These are phyloP conservation scores for Cutaneotrichosporon sp. DNA, from an alignment of 1,284 basidiomycete species.

Conservation along the genomic window DNA sequence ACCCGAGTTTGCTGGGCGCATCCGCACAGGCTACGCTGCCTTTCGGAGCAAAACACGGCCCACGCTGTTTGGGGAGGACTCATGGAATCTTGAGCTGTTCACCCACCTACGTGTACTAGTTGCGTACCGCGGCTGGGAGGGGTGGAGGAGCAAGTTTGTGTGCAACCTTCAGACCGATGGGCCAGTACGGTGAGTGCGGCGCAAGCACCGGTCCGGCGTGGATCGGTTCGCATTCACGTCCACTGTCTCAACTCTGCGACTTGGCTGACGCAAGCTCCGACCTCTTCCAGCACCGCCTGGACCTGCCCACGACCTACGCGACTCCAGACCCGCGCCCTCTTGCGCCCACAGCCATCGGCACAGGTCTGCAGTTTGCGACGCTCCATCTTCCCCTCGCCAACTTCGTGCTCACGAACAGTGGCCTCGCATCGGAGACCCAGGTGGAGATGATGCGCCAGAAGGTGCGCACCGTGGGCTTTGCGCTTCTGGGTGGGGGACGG, in stretches of 20 bases:
- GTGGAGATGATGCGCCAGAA: constrained; percentile 50
- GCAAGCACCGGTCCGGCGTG: too few species aligned
- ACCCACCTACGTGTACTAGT: constrained; percentile 50
- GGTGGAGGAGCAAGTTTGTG: constrained; percentile 49
- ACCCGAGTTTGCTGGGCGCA: constrained; percentile 33
- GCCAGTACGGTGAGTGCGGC: constrained; percentile 42
- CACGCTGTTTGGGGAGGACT: constrained; percentile 51
- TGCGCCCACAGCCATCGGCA: constrained; percentile 21
- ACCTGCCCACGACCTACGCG: constrained; percentile 34
- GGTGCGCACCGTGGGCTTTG: constrained; percentile 52
- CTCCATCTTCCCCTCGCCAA: constrained; percentile 51
- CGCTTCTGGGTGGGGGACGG: constrained; percentile 45
- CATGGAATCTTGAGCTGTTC: constrained; percentile 51
- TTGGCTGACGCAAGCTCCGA: constrained; percentile 43
- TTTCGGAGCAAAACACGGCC: constrained; percentile 51
- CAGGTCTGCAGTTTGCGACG: constrained; percentile 46
- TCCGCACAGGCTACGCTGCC: constrained; percentile 52
- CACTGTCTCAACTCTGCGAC: too few species aligned
- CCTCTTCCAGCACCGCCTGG: constrained; percentile 53
- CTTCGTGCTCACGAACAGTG: constrained; percentile 53
- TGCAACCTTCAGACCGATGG: constrained; percentile 54
- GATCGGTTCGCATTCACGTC: neutral
- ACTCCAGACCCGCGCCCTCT: constrained; percentile 22
- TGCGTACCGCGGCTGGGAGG: constrained; percentile 45
- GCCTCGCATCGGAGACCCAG: constrained; percentile 47